A percentile compares a stretch with the other conserved stretches of the same genome.
phyloP scores from a whole-genome alignment of 148 eudicot species.

The Hydrangea macrophylla region DNA sequence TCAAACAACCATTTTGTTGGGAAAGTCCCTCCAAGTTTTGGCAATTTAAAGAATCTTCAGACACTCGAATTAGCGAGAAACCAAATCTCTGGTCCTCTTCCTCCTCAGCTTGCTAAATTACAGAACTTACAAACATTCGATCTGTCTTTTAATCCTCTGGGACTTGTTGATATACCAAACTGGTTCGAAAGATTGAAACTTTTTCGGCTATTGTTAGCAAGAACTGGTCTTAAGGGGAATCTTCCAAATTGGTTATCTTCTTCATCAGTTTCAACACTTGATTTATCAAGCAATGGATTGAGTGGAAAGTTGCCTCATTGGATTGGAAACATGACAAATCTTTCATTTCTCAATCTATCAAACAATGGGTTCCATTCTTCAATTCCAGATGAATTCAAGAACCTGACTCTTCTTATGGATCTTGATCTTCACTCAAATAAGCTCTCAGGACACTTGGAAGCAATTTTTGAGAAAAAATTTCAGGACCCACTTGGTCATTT shows the following conservation, averaged over 20 bases:
- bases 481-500: conserved; percentile 46
- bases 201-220: conserved; percentile 41
- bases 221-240: conserved; percentile 56
- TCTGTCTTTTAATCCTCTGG: conserved; percentile 65
- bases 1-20: conserved; percentile 55
- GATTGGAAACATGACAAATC: conserved; percentile 75
- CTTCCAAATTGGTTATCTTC: conserved; percentile 58
- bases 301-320: conserved; percentile 67
- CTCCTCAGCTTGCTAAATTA: conserved; percentile 44
- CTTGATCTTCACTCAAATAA: conserved; percentile 75
- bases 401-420: conserved; percentile 38
- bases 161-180: conserved; percentile 37
- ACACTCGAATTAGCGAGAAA: conserved; percentile 59
- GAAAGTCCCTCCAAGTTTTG: conserved; percentile 58
- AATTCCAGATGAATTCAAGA: conserved; percentile 50
- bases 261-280: conserved; percentile 43
- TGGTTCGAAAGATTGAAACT: conserved; percentile 41
- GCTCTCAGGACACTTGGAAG: conserved; percentile 42
- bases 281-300: conserved; percentile 56
- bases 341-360: conserved; percentile 58
- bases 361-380: conserved; percentile 48
- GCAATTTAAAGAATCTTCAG: conserved; percentile 43
- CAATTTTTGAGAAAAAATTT: conserved; percentile 31
- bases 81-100: conserved; percentile 44
- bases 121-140: conserved; percentile 39